Evolutionary conservation across 768 basidiomycete species (phyloP), one percentile per base, ranked within the genome.

Genomic region (Flagelloscypha sp.): DNA sequence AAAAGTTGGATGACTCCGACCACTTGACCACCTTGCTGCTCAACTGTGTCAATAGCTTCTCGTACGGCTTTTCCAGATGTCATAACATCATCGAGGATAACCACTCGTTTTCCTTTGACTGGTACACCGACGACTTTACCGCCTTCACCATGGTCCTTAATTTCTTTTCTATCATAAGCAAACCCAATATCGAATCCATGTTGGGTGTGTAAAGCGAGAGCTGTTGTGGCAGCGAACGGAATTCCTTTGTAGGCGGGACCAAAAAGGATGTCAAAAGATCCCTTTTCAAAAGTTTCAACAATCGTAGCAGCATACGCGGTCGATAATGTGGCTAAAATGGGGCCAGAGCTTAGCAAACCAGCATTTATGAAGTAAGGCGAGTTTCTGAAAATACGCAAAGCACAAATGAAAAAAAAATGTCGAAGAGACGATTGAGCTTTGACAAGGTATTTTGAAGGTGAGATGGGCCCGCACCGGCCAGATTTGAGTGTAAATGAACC

Each of bases 331-430:
- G 79, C 60, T 30, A 98, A 75, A 24, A 94, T 77, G 1, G 81
- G 74, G 0, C 92, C 90, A 2, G 81, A 78, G 54, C 78, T 85
- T 45, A 99, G 69, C 15, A 89, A 71, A 8, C 88, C 88, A 2
- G 92, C 90, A 50, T 97, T 97, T 70, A 97, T 92, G 58, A 97
- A 99, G 62, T 98, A 98, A 1, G 94, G 95, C 6, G 94, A 99
- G 36, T 72, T 62, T 25, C 88, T 87, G 57, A 2, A 15, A 5
- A 36, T n/a, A n/a, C n/a, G n/a, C n/a, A n/a, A n/a, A n/a, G n/a
- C n/a, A n/a, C n/a, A n/a, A 33, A 37, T 43, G 24, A 43, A 36
- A 9, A 29, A n/a, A 23, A 28, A 33, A 35, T 19, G 19, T 12
- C n/a, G n/a, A n/a, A n/a, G n/a, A n/a, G n/a, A n/a, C n/a, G n/a